Percentiles rank a stretch among this genome's conserved stretches.
phyloP scores from a whole-genome alignment of 2,329 filamentous ascomycete species.

The Myriosclerotinia curreyana region DNA sequence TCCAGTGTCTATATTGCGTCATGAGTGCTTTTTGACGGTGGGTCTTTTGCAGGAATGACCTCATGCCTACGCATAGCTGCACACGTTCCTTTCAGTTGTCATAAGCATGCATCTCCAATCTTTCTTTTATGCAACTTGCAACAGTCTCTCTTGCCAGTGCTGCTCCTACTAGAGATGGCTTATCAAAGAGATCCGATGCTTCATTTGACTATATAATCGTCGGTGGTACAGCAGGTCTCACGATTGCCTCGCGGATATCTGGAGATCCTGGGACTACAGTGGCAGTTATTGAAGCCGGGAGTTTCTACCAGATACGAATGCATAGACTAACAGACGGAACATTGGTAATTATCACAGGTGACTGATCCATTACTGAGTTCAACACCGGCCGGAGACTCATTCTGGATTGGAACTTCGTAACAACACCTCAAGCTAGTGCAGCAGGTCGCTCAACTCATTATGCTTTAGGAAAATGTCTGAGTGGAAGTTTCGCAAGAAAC shows the following conservation, averaged over 20 bases:
- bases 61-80: neutral
- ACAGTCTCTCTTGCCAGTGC: neutral
- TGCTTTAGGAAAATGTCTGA: constrained; percentile 40
- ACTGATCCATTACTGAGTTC: neutral
- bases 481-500: constrained; percentile 42
- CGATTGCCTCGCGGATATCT: constrained; percentile 47
- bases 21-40: neutral
- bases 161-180: neutral
- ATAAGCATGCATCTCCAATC: constrained; percentile 1
- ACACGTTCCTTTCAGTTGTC: neutral
- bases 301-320: constrained; percentile 2
- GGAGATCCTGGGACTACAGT: constrained; percentile 52
- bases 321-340: neutral
- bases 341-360: neutral
- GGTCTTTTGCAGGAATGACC: neutral
- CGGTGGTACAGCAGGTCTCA: constrained; percentile 46
- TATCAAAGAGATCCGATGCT: neutral
- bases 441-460: constrained; percentile 20
- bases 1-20: no score
- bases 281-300: constrained; percentile 27
- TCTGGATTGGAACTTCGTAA: constrained; percentile 16
- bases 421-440: constrained; percentile 4
- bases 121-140: neutral
- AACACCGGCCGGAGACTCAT: constrained; percentile 9
- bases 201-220: constrained; percentile 45